Base-by-base conservation (phyloP, 495 filamentous ascomycete genomes). In the Collariella sp. region DNA sequence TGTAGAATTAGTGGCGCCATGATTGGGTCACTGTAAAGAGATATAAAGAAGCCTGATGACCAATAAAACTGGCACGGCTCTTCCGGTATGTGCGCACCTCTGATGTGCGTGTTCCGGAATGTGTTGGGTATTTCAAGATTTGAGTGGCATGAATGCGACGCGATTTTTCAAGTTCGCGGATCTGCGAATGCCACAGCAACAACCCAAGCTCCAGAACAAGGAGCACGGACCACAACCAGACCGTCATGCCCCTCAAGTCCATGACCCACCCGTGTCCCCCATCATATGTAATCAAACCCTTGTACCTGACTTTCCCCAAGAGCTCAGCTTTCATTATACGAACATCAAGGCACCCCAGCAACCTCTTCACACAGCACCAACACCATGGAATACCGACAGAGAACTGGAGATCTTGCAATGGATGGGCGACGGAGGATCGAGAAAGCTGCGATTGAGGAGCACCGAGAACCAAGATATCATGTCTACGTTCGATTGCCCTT, bases 401-500 rank as follows among this genome's bases (percentile, higher is more conserved):
- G 35, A 26, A 18, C 34, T 15, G 55, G 52, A 1, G 5, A 40
- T 11, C 13, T 43, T 18, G 22, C 29, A 13, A 43, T 31, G 16
- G 50, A 53, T 4, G 35, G 35, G 9, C 39, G 29, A 2, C 45
- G 60, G 29, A 60, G 34, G 23, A 50, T 52, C 19, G 58, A 64
- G 11, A 46, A 41, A 24, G 12, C 56, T 15, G 16, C 36, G n/a
- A n/a, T n/a, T 41, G 57, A 57, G 39, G 59, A 63, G 20, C 39
- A 47, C 7, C 46, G 26, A 31, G 74, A 79, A 41, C 72, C 74
- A 24, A 70, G 68, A 56, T 84, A 83, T 55, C 91, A 88, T 23
- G 84, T 91, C 54, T 87, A 95, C 59, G 79, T 98, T 46, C 81
- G 91, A 11, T 76, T 96, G 13, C 93, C 93, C 10, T 95, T 96